Conservation (phyloP, 2,329 filamentous ascomycete species). For the Fusarium tjaetaba region DNA sequence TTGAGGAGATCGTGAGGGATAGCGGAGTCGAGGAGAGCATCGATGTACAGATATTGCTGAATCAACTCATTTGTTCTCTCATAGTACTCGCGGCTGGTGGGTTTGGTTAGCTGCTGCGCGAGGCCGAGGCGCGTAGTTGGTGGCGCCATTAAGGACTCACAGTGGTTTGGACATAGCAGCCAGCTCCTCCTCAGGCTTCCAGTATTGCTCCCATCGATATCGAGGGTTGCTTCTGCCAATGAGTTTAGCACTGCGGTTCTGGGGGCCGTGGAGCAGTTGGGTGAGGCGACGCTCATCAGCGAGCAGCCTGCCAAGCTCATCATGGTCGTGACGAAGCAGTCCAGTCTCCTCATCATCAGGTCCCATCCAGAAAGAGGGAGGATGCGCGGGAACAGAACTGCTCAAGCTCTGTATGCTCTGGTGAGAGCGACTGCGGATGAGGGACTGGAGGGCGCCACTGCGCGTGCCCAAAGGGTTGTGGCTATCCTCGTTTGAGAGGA, state of each 20-base stretch:
- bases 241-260: slow-evolving; percentile 83
- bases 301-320: slow-evolving; percentile 57
- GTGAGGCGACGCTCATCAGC: slow-evolving; percentile 68
- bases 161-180: slow-evolving; percentile 76
- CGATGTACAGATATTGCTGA: slow-evolving; percentile 93
- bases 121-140: neutral
- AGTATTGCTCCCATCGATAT: slow-evolving; percentile 88
- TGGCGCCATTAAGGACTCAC: slow-evolving; percentile 50
- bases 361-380: slow-evolving; percentile 38
- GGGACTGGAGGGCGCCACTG: slow-evolving; percentile 50
- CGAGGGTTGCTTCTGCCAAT: slow-evolving; percentile 89
- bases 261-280: slow-evolving; percentile 70
- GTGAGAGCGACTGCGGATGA: slow-evolving; percentile 52
- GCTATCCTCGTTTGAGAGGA: slow-evolving; percentile 48
- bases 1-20: slow-evolving; percentile 92
- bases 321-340: slow-evolving; percentile 49
- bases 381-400: slow-evolving; percentile 37
- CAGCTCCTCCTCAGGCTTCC: slow-evolving; percentile 81
- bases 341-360: slow-evolving; percentile 49
- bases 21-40: slow-evolving; percentile 87
- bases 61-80: slow-evolving; percentile 89
- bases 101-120: slow-evolving; percentile 6
- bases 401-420: slow-evolving; percentile 47
- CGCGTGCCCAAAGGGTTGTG: slow-evolving; percentile 50
- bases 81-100: slow-evolving; percentile 78